Percentiles rank a stretch among this genome's conserved stretches.
Evolutionary conservation across 2,329 filamentous ascomycete species (phyloP).

Genomic region (Aspergillus ochraceoroseus): DNA sequence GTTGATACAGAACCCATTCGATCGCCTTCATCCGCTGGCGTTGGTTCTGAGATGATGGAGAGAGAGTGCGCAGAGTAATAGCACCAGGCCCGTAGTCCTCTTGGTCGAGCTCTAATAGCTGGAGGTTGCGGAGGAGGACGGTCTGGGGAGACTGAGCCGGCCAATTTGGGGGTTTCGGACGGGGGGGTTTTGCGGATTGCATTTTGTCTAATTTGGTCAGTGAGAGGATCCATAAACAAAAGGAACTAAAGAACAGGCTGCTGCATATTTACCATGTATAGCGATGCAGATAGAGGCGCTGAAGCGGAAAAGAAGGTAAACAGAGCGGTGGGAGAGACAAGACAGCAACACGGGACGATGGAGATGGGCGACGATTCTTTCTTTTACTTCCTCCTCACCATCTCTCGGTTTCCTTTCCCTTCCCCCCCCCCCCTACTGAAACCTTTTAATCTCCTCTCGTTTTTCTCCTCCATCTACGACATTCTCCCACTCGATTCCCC

Average conservation of each 20-base stretch:
- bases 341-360: no score
- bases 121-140: conserved; percentile 77
- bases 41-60: conserved; percentile 64
- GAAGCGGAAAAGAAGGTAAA: no score
- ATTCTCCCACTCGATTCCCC: background rate
- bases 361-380: no score
- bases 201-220: conserved; percentile 5
- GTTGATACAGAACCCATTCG: conserved; percentile 86
- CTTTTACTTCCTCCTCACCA: no score
- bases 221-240: conserved; percentile 1
- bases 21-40: conserved; percentile 76
- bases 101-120: conserved; percentile 72
- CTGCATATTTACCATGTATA: conserved; percentile 3
- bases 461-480: conserved; percentile 1
- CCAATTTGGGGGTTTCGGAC: conserved; percentile 35
- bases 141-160: conserved; percentile 51
- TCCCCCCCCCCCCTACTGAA: no score
- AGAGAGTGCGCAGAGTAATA: conserved; percentile 68
- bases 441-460: background rate
- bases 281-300: no score
- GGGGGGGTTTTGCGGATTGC: conserved; percentile 26
- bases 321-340: no score
- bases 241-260: background rate
- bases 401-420: no score
- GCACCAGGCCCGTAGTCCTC: conserved; percentile 72